Evolutionary conservation across 345 rosid genomes (phyloP), one percentile per base, ranked within the genome.

Genomic region (Camelina laxa): DNA sequence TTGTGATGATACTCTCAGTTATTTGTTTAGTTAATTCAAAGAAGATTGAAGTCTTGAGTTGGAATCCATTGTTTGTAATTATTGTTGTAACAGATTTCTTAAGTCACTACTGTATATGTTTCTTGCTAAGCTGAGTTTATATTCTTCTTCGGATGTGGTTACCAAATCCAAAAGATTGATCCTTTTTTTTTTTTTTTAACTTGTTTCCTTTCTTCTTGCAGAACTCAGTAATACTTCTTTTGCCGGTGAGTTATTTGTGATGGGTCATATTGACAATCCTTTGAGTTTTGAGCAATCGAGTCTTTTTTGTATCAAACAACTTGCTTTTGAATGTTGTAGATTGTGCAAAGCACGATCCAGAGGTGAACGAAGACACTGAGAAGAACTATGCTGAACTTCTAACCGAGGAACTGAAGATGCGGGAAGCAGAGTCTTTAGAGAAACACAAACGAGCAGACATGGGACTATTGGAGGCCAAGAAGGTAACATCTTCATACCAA

Each of bases 381-480:
- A 91, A 85, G 84, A 89, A 92, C 82, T 90, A 84, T 44, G 89
- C 87, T 0, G 99, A 91, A 36, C 80, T 96, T 36, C 69, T 92
- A 57, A 85, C 86, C 0, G 98, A 96, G 75, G 99, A 92, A 73
- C 76, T 95, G 80, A 91, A 89, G 81, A 80, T 84, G 12, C 85
- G 91, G 9, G 98, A 95, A 79, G 79, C 87, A 36, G 99, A 85
- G 70, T 85, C 92, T 10, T 73, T 86, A 67, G 96, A 92, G 80
- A 89, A 79, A 80, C 98, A 92, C 54, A 85, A 61, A 70, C 91
- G 84, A 16, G 96, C 91, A 7, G 90, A 89, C 83, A 84, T 85
- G 85, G 93, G 90, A 49, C 84, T 95, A 61, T 89, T 95, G 0
- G 99, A 95, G 85, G 99, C 99, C 19, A 95, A 95, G 94, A 95